Evolutionary conservation across 345 rosid species (phyloP).

Genomic region (Mercurialis annua): DNA sequence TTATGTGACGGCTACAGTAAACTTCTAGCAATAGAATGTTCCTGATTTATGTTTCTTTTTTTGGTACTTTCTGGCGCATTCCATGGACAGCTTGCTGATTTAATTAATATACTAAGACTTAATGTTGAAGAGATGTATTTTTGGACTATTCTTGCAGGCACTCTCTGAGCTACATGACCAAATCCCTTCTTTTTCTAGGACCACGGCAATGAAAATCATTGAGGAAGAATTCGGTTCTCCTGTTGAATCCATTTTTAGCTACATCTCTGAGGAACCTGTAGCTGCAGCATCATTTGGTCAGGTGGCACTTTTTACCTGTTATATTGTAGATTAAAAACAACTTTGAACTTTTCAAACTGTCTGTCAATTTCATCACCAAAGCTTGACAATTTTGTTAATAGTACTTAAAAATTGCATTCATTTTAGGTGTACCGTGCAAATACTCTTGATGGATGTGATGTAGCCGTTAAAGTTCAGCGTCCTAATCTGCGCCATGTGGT

Average conservation of each 20-base stretch:
- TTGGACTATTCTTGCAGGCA: slow-evolving; percentile 54
- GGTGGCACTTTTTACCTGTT: slow-evolving; percentile 38
- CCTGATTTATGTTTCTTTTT: not conserved
- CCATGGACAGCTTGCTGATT: not conserved
- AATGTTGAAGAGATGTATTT: not conserved
- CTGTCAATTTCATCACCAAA: not conserved
- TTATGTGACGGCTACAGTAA: not conserved
- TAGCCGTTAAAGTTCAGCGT: slow-evolving; percentile 95
- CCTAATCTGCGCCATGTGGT: slow-evolving; percentile 83
- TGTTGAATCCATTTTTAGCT: slow-evolving; percentile 56
- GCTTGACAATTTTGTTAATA: not conserved
- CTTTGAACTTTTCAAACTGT: not conserved
- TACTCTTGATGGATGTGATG: slow-evolving; percentile 68
- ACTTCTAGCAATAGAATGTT: not conserved
- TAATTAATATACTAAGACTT: not conserved
- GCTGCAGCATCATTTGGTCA: slow-evolving; percentile 99
- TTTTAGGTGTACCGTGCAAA: slow-evolving; percentile 74
- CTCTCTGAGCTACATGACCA: slow-evolving; percentile 84
- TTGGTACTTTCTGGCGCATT: not conserved
- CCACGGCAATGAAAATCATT: slow-evolving; percentile 65
- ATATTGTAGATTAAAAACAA: not conserved
- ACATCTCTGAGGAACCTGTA: slow-evolving; percentile 76
- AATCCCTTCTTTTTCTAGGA: slow-evolving; percentile 82
- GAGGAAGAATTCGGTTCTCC: slow-evolving; percentile 91
- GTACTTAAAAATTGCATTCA: slow-evolving; percentile 18